Evolutionary conservation across 805 yeast genomes (phyloP), one percentile per base, ranked within the genome.

Genomic region (Yarrowia porcina): DNA sequence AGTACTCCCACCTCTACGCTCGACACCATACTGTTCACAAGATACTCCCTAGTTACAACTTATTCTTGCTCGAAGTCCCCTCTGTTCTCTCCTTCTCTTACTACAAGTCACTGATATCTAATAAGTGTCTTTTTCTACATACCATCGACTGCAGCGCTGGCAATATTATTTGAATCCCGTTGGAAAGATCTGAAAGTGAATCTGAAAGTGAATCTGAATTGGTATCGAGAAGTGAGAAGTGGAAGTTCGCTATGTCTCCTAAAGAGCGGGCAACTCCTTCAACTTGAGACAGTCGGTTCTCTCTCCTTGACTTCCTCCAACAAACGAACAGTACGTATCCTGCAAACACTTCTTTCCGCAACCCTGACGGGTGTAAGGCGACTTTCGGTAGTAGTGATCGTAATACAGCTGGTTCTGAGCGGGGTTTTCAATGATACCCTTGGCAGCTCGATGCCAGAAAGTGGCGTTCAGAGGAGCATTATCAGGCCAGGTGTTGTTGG

Each of bases 401-500:
- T 18, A 32, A 17, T 32, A 47, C 7, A 33, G 27, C 56, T 47
- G 39, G 21, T 10, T 20, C 56, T 47, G 56, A 4, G 12, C 18
- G 0, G 56, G 56, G 13, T 47, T 21, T 18, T 30, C 36, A 9
- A 30, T 18, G 20, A 47, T 47, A 4, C 30, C 30, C 54, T 47
- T 47, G 27, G 38, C 38, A 7, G 38, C 63, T 35, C 66, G 61
- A 68, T 84, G 82, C 90, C 90, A 86, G 77, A 85, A 86, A 18
- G 86, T 80, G 18, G 84, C 89, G 69, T 85, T 85, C 69, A 86
- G 77, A 9, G 90, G 87, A 18, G 86, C 75, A 12, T 72, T 66
- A 10, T 61, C 66, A 18, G 89, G 88, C 90, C 90, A 86, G 15
- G 78, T 70, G 12, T 77, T 74, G 1, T 80, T 83, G 71, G 90